phyloP scores from a whole-genome alignment of 2,329 filamentous ascomycete species.

The Pseudocercospora musae region DNA sequence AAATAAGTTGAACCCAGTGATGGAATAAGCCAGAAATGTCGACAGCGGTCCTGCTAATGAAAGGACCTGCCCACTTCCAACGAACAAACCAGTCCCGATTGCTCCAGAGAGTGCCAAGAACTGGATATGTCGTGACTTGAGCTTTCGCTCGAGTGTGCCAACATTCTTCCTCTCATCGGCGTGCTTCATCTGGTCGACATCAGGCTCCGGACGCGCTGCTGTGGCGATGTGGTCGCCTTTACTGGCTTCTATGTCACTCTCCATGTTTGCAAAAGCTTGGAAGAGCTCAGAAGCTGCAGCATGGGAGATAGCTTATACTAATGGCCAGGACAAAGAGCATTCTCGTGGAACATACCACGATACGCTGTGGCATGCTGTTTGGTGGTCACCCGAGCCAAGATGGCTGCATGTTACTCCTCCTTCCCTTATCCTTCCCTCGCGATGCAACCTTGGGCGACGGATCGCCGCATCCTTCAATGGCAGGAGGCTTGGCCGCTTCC shows the following conservation, averaged over 20 bases:
- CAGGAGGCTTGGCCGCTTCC: not conserved
- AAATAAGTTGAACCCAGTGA: constrained; percentile 39
- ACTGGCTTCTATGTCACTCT: not conserved
- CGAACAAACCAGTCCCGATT: constrained; percentile 35
- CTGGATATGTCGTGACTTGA: constrained; percentile 60
- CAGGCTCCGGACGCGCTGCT: not conserved
- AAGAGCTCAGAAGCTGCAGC: too few relatives aligned
- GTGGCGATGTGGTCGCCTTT: constrained; percentile 1
- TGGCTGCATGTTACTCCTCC: not conserved
- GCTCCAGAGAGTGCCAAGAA: constrained; percentile 54
- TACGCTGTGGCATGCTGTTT: not conserved
- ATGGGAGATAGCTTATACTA: not conserved
- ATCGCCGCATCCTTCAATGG: not conserved
- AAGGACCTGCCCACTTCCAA: constrained; percentile 28
- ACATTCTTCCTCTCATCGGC: constrained; percentile 9
- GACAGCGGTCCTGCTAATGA: constrained; percentile 34
- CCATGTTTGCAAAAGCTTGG: not conserved
- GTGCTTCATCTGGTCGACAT: not conserved
- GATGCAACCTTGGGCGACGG: not conserved
- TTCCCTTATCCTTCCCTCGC: not conserved
- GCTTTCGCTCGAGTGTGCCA: constrained; percentile 44
- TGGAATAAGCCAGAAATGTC: constrained; percentile 39
- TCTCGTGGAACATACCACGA: not conserved
- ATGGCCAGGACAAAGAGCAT: not conserved
- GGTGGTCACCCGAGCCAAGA: not conserved